Evolutionary conservation across 495 filamentous ascomycete genomes (phyloP).

Genomic region (Hypoxylon subgilvum): DNA sequence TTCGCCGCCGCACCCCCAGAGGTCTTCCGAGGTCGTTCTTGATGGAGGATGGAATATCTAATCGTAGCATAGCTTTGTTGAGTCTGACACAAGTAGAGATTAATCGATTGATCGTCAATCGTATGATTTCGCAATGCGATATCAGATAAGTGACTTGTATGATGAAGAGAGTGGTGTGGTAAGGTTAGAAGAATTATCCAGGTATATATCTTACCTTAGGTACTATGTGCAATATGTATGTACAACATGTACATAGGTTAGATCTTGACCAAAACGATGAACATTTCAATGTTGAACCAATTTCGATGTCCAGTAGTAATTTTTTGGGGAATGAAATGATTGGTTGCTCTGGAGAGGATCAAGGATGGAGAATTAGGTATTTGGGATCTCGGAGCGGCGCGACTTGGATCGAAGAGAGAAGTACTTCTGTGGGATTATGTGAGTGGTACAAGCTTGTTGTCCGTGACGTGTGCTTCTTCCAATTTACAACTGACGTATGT

Average conservation of each 20-base stretch:
- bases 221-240: not conserved
- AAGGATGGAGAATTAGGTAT: conserved; percentile 14
- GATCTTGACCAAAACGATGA: too few species aligned
- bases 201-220: not conserved
- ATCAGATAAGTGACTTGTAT: not conserved
- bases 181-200: not conserved
- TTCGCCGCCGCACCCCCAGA: not conserved
- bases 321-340: conserved; percentile 21
- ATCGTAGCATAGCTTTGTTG: not conserved
- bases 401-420: conserved; percentile 17
- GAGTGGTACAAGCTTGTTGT: not conserved
- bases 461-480: not conserved
- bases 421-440: conserved; percentile 3
- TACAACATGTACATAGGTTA: not conserved
- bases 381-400: conserved; percentile 15
- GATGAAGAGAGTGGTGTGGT: too few species aligned
- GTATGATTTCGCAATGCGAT: conserved; percentile 10
- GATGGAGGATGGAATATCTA: not conserved
- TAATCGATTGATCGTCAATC: conserved; percentile 7
- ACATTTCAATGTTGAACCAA: too few species aligned
- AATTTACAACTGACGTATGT: too few species aligned
- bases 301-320: conserved; percentile 13
- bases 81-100: not conserved
- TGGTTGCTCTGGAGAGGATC: conserved; percentile 13
- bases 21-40: not conserved